phyloP scores from a whole-genome alignment of 2,329 filamentous ascomycete genomes.

The Elsinoe ampelina region DNA sequence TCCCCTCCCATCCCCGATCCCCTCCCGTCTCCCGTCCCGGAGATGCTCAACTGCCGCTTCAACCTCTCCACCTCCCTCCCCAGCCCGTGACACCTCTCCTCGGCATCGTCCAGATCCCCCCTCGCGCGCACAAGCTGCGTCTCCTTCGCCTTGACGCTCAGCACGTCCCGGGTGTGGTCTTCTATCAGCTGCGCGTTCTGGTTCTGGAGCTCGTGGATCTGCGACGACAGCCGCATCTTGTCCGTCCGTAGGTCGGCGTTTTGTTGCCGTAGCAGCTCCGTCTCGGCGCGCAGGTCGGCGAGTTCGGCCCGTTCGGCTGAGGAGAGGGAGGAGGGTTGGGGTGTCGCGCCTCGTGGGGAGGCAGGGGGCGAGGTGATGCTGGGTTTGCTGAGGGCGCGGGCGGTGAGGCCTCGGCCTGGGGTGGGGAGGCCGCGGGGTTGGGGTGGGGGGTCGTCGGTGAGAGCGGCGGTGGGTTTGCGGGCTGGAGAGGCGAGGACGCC shows the following conservation, averaged over 20 bases:
- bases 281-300: slow-evolving; percentile 75
- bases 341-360: slow-evolving; percentile 30
- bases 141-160: slow-evolving; percentile 94
- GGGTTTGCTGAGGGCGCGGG: slow-evolving; percentile 75
- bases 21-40: slow-evolving; percentile 44
- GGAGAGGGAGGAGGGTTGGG: slow-evolving; percentile 51
- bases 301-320: slow-evolving; percentile 85
- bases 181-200: slow-evolving; percentile 96
- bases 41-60: slow-evolving; percentile 61
- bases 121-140: slow-evolving; percentile 89
- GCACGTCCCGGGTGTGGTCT: slow-evolving; percentile 87
- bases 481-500: slow-evolving; percentile 25
- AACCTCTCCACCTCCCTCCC: slow-evolving; percentile 83
- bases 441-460: slow-evolving; percentile 29
- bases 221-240: slow-evolving; percentile 68
- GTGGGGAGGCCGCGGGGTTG: slow-evolving; percentile 36
- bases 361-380: slow-evolving; percentile 47
- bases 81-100: slow-evolving; percentile 75
- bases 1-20: slow-evolving; percentile 1
- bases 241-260: slow-evolving; percentile 76
- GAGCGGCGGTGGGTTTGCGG: slow-evolving; percentile 44
- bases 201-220: slow-evolving; percentile 90
- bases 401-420: slow-evolving; percentile 63
- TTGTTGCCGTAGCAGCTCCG: slow-evolving; percentile 65
- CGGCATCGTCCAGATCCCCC: slow-evolving; percentile 79